Base-by-base conservation (phyloP, 257 asterid genomes). In the Solanum gandarillasii region DNA sequence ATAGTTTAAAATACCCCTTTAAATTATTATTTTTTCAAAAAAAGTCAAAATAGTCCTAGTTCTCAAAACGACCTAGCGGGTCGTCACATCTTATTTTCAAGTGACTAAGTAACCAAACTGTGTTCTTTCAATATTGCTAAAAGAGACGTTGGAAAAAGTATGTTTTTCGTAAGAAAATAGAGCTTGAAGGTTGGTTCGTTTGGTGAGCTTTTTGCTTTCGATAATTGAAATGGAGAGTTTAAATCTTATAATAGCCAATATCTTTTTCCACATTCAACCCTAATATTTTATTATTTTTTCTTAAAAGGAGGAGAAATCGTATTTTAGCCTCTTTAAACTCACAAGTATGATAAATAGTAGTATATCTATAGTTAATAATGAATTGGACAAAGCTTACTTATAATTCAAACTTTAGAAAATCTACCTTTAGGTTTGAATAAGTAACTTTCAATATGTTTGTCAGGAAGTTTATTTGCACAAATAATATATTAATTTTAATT, bases 41-140 rank as follows among this genome's bases (percentile, higher is more conserved):
- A n/a, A n/a, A n/a, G n/a, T n/a, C n/a, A n/a, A n/a, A n/a, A n/a
- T n/a, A n/a, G n/a, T n/a, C n/a, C n/a, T n/a, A n/a, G n/a, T n/a
- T n/a, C n/a, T n/a, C n/a, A n/a, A n/a, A n/a, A n/a, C n/a, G n/a
- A n/a, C n/a, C n/a, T n/a, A n/a, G n/a, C n/a, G n/a, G n/a, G n/a
- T n/a, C n/a, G n/a, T n/a, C n/a, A n/a, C n/a, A n/a, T 7, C 20
- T 55, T 55, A 55, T 20, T 55, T 55, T 20, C 0, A 5, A 55
- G 65, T 1, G 0, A 55, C 9, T 3, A 55, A 55, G 2, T 55
- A 55, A 7, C 0, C 5, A 55, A 3, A 55, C 20, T 1, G n/a
- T 55, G 25, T 7, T 55, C 0, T 20, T 55, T 55, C 4, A 20
- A 55, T 18, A 55, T 55, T 0, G n/a, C 23, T 55, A 55, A 2